These are phyloP conservation scores for Priceomyces castillae DNA, from an alignment of 805 yeast species.

Conservation along the genomic window DNA sequence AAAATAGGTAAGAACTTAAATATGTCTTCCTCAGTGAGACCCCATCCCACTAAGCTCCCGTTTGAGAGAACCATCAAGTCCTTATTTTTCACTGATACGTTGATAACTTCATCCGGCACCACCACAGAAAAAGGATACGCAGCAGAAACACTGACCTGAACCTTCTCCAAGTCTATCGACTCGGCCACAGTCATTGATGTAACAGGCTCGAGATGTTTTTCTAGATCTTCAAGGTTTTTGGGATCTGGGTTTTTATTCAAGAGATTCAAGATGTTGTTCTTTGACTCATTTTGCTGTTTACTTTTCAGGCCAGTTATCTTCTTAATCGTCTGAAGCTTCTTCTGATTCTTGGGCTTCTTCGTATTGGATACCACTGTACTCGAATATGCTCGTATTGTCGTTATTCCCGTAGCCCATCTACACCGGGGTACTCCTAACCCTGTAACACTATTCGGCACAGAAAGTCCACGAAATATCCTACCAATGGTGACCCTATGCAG, in stretches of 20 bases:
- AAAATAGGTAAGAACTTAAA: slow-evolving; percentile 53
- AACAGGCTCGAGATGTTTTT: slow-evolving; percentile 44
- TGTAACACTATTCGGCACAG: no score
- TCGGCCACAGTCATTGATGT: slow-evolving; percentile 76
- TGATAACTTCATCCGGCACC: slow-evolving; percentile 69
- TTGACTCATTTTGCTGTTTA: slow-evolving; percentile 20
- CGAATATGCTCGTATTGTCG: not conserved
- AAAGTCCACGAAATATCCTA: no score
- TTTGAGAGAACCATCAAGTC: slow-evolving; percentile 70
- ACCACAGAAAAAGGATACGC: slow-evolving; percentile 19
- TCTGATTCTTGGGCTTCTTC: slow-evolving; percentile 9
- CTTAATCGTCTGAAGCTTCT: slow-evolving; percentile 27
- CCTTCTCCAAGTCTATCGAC: slow-evolving; percentile 54
- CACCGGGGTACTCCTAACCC: no score
- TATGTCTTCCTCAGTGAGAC: slow-evolving; percentile 56
- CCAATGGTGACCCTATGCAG: no score
- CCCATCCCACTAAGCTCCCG: slow-evolving; percentile 87
- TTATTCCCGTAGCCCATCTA: not conserved
- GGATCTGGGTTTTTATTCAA: slow-evolving; percentile 19
- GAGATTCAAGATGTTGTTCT: slow-evolving; percentile 22
- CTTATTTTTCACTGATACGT: slow-evolving; percentile 37
- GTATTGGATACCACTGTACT: not conserved
- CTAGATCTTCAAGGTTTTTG: slow-evolving; percentile 20
- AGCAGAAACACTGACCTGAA: slow-evolving; percentile 19
- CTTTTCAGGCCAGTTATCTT: slow-evolving; percentile 25